Conservation (phyloP, 192 early-diverging fungal genomes). For the Thamnidium elegans region DNA sequence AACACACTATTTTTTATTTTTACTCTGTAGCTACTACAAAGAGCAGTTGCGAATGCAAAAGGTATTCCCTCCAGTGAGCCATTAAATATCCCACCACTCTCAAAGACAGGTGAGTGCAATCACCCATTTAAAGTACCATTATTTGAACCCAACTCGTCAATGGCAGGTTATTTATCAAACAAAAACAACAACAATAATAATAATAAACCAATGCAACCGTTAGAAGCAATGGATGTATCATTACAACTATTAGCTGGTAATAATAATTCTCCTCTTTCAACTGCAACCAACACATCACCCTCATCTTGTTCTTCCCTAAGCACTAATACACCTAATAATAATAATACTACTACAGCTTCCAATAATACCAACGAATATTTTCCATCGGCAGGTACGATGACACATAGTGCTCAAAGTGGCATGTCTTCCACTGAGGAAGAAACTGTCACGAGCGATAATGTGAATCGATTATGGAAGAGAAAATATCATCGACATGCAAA, state of each 20-base stretch:
- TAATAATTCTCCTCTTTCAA: background rate
- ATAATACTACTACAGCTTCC: background rate
- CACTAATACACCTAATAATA: background rate
- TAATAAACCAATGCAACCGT: background rate
- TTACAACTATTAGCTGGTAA: background rate
- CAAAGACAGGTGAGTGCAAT: slow-evolving; percentile 2
- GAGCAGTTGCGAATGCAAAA: slow-evolving; percentile 33
- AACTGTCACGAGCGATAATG: slow-evolving; percentile 15
- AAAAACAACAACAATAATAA: background rate
- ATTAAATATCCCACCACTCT: slow-evolving; percentile 18
- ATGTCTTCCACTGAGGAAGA: slow-evolving; percentile 38
- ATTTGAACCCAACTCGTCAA: background rate
- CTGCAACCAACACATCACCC: background rate
- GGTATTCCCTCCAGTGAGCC: slow-evolving; percentile 29
- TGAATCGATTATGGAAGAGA: slow-evolving; percentile 28
- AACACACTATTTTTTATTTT: background rate
- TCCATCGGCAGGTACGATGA: slow-evolving; percentile 20
- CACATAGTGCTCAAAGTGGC: slow-evolving; percentile 9
- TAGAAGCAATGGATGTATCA: background rate
- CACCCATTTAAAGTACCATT: background rate
- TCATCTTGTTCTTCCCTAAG: background rate
- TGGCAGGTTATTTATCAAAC: background rate
- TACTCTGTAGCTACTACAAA: slow-evolving; percentile 36
- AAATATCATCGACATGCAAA: slow-evolving; percentile 49
- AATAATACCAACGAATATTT: slow-evolving; percentile 7